Conservation (phyloP, 352 stramenopile species). For the Phytophthora pini region DNA sequence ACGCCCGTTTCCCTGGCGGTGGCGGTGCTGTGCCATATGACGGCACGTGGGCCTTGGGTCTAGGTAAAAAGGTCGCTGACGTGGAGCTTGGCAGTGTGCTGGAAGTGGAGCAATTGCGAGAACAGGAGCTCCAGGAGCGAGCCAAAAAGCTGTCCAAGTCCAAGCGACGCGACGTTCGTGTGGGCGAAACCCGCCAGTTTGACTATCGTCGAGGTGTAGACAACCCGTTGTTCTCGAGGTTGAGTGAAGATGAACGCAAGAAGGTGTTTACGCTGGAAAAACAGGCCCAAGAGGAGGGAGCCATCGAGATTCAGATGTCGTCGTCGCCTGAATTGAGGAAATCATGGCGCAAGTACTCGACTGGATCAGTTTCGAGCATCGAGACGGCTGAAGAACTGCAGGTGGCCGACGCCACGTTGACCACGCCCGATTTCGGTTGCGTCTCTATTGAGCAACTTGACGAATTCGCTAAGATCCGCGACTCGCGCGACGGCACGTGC, state of each 20-base stretch:
- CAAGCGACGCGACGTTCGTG: slow-evolving; percentile 57
- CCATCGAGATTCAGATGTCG: slow-evolving; percentile 36
- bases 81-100: slow-evolving; percentile 75
- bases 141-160: slow-evolving; percentile 70
- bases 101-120: slow-evolving; percentile 63
- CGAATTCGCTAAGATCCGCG: slow-evolving; percentile 83
- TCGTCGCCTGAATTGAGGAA: slow-evolving; percentile 32
- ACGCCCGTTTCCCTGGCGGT: slow-evolving; percentile 79
- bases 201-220: slow-evolving; percentile 76
- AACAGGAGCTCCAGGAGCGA: slow-evolving; percentile 59
- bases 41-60: slow-evolving; percentile 81
- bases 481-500: slow-evolving; percentile 76
- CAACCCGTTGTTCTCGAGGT: slow-evolving; percentile 80
- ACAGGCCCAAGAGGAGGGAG: slow-evolving; percentile 26
- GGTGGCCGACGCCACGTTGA: slow-evolving; percentile 32
- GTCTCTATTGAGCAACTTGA: slow-evolving; percentile 85
- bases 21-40: slow-evolving; percentile 81
- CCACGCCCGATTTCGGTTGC: slow-evolving; percentile 71
- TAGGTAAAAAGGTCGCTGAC: slow-evolving; percentile 67
- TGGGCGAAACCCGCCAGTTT: slow-evolving; percentile 83
- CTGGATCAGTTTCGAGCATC: slow-evolving; percentile 28
- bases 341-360: slow-evolving; percentile 45
- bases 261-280: slow-evolving; percentile 63
- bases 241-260: slow-evolving; percentile 77
- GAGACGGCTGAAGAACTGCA: slow-evolving; percentile 25